Evolutionary conservation across 2,329 filamentous ascomycete genomes (phyloP), one percentile per base, ranked within the genome.

Genomic region (Ilyonectria mors-panacis): DNA sequence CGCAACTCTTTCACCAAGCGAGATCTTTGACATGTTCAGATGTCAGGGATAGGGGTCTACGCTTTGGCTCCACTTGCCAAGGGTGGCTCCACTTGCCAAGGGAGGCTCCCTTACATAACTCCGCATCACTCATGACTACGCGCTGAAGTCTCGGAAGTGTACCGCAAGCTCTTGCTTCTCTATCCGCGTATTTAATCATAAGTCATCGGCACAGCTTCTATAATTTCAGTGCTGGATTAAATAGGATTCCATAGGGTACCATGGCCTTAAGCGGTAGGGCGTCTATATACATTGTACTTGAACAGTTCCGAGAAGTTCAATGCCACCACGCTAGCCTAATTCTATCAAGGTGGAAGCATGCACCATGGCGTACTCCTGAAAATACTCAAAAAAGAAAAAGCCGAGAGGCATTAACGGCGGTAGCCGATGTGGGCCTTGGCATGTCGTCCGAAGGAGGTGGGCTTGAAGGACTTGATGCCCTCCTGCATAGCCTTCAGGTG

Each of bases 401-500:
- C 13, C n/a, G 30, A 62, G 26, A 42, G 30, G 42, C 28, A 13
- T 10, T 33, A 53, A 6, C 5, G 28, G 7, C 50, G 50, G n/a
- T 15, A 17, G n/a, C 50, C 30, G 30, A 53, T 6, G 10, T 35
- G 50, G 9, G 6, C 12, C 50, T 12, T 53, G 10, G n/a, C 50
- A 8, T 53, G 50, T n/a, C 39, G 39, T 15, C 39, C 39, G 30
- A 37, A 50, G 8, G 19, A 33, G 23, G 21, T 8, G 6, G 12
- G 33, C 57, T 26, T 12, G n/a, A 55, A 50, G 10, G 28, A 10
- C 26, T 72, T 37, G n/a, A 71, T 67, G 2, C 63, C 65, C 55
- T 67, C 59, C 67, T 81, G 79, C 76, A 88, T 81, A 1, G 80
- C 80, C 73, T 78, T 80, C 30, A 88, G 72, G 65, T 82, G 85